Base-by-base conservation (phyloP, 106 monocot genomes). In the Amphibolis antarctica region DNA sequence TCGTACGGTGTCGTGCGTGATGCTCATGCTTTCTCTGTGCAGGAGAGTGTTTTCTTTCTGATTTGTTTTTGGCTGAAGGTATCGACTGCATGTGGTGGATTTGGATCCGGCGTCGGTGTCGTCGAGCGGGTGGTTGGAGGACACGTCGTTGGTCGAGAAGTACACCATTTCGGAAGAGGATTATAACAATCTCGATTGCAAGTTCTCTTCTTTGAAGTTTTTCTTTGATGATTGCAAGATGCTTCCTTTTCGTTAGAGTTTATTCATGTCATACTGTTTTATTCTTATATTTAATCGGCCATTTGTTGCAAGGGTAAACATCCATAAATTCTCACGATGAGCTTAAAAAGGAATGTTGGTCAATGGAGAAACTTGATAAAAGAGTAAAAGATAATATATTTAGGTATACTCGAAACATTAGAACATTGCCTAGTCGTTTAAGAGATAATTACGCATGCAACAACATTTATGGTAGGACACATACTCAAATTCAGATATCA, bases 61-160 rank as follows among this genome's bases (percentile, higher is more conserved):
- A 19, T 22, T 63, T 63, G 1, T 7, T 45, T 30, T 64, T 18
- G 44, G 21, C 11, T 64, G 42, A 43, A 96, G 94, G 75, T 98
- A 80, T 55, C 82, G 80, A 18, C 42, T 98, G 36, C 77, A 88
- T 64, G 75, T 98, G 53, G 74, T 98, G 21, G 98, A 98, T 79
- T 62, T 88, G 55, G 98, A 98, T 61, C 98, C 91, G 10, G 78
- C 84, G 9, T 91, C 91, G 22, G 70, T 88, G 47, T 81, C 91
- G 43, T 91, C 87, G 17, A 84, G 85, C 12, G 90, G 91, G 4
- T 98, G 98, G 98, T 68, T 98, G 65, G 98, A 91, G 52, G 98
- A 91, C 71, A 98, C 91, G 11, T 98, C 98, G 20, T 77, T 91
- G 43, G 85, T 91, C 19, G 80, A 98, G 67, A 98, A 91, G 63